These are phyloP conservation scores for Gossypium sturtianum DNA, from an alignment of 345 rosid genomes.

Conservation along the genomic window DNA sequence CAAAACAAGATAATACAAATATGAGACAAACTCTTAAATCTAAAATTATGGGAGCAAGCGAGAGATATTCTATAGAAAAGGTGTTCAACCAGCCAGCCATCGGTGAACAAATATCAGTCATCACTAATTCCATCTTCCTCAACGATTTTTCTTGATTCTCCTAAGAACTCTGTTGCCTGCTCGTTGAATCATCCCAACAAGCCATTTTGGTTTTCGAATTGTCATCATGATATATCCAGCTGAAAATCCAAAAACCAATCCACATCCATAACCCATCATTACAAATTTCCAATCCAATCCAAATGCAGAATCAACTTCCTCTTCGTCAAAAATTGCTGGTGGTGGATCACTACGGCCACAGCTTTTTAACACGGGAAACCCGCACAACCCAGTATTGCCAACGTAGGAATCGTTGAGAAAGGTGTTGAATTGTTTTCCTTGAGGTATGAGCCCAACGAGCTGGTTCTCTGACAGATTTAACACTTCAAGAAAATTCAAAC, in stretches of 20 bases:
- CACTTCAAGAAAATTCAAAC: not conserved
- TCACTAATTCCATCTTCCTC: not conserved
- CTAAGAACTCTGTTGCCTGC: not conserved
- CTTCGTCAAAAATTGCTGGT: not conserved
- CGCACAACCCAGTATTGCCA: not conserved
- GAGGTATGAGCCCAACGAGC: slow-evolving; percentile 16
- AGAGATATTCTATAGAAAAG: no score
- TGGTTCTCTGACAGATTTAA: slow-evolving; percentile 17
- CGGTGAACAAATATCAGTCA: not conserved
- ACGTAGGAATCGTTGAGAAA: not conserved
- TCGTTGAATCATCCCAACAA: not conserved
- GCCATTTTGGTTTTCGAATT: not conserved
- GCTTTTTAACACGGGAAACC: not conserved
- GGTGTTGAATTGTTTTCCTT: not conserved
- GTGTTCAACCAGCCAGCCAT: not conserved
- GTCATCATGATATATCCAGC: no score
- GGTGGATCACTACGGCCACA: not conserved
- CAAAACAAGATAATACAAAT: no score
- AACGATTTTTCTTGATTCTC: not conserved
- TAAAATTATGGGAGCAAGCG: no score
- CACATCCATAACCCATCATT: not conserved
- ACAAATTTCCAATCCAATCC: not conserved
- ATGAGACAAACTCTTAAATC: not conserved
- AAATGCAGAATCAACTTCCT: not conserved
- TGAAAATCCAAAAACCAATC: no score